These are phyloP conservation scores for Neurospora sp. DNA, from an alignment of 495 filamentous ascomycete genomes.

Conservation along the genomic window DNA sequence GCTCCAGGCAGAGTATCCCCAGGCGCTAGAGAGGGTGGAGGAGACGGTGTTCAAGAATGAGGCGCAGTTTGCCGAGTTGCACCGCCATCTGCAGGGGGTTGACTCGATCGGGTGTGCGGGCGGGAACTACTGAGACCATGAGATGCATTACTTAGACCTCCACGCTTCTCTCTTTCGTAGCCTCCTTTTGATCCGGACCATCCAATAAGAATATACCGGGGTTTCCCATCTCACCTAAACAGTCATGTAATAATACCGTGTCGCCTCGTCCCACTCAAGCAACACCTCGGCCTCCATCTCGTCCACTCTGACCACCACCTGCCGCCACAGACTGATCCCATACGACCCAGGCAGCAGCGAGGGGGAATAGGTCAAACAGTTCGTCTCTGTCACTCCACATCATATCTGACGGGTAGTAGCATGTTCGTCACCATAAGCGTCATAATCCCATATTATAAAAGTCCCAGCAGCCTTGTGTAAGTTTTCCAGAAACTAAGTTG, in stretches of 20 bases:
- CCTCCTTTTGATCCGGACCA: neutral
- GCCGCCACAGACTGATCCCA: constrained; percentile 11
- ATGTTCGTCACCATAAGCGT: neutral
- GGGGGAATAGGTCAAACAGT: too few relatives aligned
- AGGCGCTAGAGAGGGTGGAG: neutral
- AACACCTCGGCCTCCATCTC: constrained; percentile 28
- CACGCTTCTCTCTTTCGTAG: neutral
- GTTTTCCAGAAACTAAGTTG: neutral
- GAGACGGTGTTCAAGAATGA: neutral
- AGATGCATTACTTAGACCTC: neutral
- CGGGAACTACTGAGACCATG: neutral
- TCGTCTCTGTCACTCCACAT: too few relatives aligned
- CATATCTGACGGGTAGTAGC: too few relatives aligned
- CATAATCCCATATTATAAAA: neutral
- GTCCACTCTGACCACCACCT: constrained; percentile 17
- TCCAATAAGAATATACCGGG: neutral
- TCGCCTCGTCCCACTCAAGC: constrained; percentile 27
- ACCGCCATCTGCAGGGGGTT: neutral
- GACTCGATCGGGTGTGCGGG: neutral
- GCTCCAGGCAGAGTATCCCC: neutral
- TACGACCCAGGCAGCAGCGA: too few relatives aligned
- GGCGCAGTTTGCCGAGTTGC: neutral
- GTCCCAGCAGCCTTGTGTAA: neutral
- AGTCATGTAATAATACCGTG: constrained; percentile 13
- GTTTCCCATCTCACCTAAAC: constrained; percentile 1